Evolutionary conservation across 192 early-diverging fungal genomes (phyloP), one percentile per base, ranked within the genome.

Genomic region (Dissophora ornata): DNA sequence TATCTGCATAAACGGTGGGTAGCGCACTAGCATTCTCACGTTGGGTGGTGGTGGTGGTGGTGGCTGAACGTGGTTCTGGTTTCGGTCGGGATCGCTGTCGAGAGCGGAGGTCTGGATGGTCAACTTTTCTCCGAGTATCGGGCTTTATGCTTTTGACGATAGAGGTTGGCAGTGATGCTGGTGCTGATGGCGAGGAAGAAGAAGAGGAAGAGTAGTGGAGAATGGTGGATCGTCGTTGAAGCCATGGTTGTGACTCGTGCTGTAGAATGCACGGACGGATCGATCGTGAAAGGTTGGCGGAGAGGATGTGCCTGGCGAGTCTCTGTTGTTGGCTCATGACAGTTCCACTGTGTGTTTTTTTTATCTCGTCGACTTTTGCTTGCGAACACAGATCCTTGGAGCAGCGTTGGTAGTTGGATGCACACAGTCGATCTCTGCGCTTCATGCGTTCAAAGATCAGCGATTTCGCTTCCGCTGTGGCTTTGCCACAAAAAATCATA

Each of bases 311-410:
- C 25, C 15, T 42, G 4, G 26, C 9, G 56, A 58, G 41, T 45
- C 13, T 44, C 16, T 58, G 56, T n/a, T 58, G 56, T 16, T 45
- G 41, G 40, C 56, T 58, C 56, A 58, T 58, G 54, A 33, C 18
- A 33, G 9, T 13, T 54, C 4, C 7, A 38, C 36, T 38, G 36
- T 38, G 36, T 38, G 36, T 38, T 38, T 38, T n/a, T n/a, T n/a
- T n/a, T n/a, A n/a, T n/a, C n/a, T n/a, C n/a, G n/a, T n/a, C n/a
- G n/a, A n/a, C n/a, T n/a, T n/a, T n/a, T n/a, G n/a, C n/a, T n/a
- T n/a, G n/a, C n/a, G n/a, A n/a, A n/a, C n/a, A n/a, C n/a, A n/a
- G n/a, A n/a, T n/a, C n/a, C n/a, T n/a, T n/a, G n/a, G n/a, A n/a
- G n/a, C n/a, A n/a, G n/a, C n/a, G n/a, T n/a, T n/a, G n/a, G n/a